Evolutionary conservation across 345 rosid species (phyloP).

Genomic region (Lenwebbia sp.): DNA sequence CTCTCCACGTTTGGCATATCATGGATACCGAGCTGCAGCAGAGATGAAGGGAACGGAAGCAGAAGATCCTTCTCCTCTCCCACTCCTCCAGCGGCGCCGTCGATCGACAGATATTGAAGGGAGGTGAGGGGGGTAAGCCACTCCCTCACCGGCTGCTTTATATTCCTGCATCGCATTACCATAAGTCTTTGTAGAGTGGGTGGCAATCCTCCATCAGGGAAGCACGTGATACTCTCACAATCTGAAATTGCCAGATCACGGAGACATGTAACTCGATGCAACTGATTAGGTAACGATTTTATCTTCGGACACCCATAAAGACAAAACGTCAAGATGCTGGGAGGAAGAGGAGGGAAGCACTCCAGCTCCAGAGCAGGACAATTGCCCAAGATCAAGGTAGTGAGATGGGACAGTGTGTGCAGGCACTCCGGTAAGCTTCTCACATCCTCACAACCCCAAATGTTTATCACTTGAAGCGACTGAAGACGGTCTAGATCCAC

Average conservation of each 20-base stretch:
- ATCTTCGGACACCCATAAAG: not conserved
- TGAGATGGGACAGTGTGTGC: not conserved
- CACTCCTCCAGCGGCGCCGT: not conserved
- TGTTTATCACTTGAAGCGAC: not conserved
- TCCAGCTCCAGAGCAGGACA: not conserved
- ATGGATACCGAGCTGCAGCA: not conserved
- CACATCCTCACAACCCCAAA: not conserved
- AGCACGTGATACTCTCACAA: not conserved
- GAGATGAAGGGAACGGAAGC: not conserved
- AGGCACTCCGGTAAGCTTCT: not conserved
- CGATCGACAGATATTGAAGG: not conserved
- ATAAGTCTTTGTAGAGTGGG: rapidly evolving
- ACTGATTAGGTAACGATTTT: not conserved
- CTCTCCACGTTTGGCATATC: not conserved
- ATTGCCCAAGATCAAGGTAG: rapidly evolving
- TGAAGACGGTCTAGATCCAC: not conserved
- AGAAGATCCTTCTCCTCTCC: not conserved
- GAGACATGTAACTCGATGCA: not conserved
- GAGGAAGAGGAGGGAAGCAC: not conserved
- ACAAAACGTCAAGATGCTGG: rapidly evolving
- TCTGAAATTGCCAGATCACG: rapidly evolving
- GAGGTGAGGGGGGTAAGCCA: not conserved
- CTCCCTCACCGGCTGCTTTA: not conserved
- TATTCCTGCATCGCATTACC: not conserved
- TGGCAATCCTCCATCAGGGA: not conserved